Percentiles rank a stretch among this genome's conserved stretches.
These are phyloP conservation scores for Paecilomyces sp. DNA, from an alignment of 2,329 filamentous ascomycete species.

Conservation along the genomic window DNA sequence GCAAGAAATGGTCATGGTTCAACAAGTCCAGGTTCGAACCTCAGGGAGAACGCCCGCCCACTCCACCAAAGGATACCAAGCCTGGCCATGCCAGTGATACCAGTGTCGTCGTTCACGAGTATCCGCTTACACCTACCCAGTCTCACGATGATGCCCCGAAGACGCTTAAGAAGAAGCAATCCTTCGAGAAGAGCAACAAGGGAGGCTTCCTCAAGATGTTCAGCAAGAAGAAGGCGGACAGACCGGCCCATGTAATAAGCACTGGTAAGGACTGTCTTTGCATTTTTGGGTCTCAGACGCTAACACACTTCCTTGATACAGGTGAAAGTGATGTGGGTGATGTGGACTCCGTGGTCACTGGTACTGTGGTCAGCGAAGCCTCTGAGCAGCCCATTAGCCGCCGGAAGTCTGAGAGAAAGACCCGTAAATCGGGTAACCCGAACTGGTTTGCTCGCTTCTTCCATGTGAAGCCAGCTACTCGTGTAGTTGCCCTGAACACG, in stretches of 20 bases:
- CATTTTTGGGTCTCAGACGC: neutral
- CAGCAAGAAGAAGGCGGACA: constrained; percentile 41
- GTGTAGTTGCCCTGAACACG: constrained; percentile 67
- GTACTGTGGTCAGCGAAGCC: neutral
- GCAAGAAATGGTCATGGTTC: constrained; percentile 43
- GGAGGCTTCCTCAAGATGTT: constrained; percentile 47
- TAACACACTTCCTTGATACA: neutral
- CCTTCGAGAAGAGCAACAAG: constrained; percentile 31
- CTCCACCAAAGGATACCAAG: constrained; percentile 14
- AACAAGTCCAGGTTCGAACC: constrained; percentile 24
- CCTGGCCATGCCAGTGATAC: constrained; percentile 17
- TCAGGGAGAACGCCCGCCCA: constrained; percentile 15
- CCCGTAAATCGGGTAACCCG: constrained; percentile 46
- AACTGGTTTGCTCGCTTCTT: constrained; percentile 89
- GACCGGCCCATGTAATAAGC: constrained; percentile 19
- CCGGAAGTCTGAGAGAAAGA: constrained; percentile 10
- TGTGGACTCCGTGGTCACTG: neutral
- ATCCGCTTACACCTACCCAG: constrained; percentile 1
- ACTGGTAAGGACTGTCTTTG: constrained; percentile 28
- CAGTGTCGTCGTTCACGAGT: constrained; percentile 19
- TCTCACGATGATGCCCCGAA: constrained; percentile 2
- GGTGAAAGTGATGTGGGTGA: neutral
- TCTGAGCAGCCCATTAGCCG: constrained; percentile 4
- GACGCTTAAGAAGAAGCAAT: constrained; percentile 6
- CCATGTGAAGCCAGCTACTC: constrained; percentile 74